Evolutionary conservation across 2,329 filamentous ascomycete species (phyloP).

Genomic region (Ascochyta rabiei): DNA sequence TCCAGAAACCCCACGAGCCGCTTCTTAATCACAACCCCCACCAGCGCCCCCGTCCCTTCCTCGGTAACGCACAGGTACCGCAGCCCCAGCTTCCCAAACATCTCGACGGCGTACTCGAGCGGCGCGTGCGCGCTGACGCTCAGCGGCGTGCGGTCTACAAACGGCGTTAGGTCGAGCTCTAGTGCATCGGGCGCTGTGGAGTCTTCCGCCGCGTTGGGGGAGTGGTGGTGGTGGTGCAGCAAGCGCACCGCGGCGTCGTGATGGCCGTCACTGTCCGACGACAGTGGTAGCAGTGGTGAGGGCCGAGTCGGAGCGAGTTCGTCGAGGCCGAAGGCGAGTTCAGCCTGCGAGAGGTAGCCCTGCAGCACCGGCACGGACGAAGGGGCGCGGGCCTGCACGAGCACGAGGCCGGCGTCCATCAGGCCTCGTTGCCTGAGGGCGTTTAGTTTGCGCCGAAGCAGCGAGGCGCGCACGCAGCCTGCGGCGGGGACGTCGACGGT

Average conservation of each 20-base stretch:
- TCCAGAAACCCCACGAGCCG: constrained; percentile 61
- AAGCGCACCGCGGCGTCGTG: constrained; percentile 46
- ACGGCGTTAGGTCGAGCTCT: constrained; percentile 54
- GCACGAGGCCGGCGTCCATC: constrained; percentile 63
- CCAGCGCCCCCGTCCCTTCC: constrained; percentile 56
- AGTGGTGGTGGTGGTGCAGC: constrained; percentile 39
- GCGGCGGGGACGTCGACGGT: constrained; percentile 55
- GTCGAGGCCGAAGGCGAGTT: constrained; percentile 58
- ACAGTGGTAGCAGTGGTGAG: no score
- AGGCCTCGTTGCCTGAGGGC: constrained; percentile 58
- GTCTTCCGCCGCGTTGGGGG: no score
- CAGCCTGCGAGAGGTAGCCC: constrained; percentile 62
- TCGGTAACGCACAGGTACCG: constrained; percentile 62
- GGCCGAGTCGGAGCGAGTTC: constrained; percentile 34
- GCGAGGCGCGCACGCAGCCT: constrained; percentile 51
- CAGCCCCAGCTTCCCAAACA: constrained; percentile 64
- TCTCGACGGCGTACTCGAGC: constrained; percentile 64
- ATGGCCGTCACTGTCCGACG: no score
- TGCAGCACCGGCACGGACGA: constrained; percentile 51
- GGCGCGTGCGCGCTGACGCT: constrained; percentile 59
- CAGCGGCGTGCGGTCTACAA: constrained; percentile 62
- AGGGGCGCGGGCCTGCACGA: constrained; percentile 50
- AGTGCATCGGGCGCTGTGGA: constrained; percentile 14
- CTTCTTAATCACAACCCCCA: constrained; percentile 66
- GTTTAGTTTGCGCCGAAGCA: constrained; percentile 55